These are phyloP conservation scores for Moniliella sp. DNA, from an alignment of 1,284 basidiomycete genomes.

Conservation along the genomic window DNA sequence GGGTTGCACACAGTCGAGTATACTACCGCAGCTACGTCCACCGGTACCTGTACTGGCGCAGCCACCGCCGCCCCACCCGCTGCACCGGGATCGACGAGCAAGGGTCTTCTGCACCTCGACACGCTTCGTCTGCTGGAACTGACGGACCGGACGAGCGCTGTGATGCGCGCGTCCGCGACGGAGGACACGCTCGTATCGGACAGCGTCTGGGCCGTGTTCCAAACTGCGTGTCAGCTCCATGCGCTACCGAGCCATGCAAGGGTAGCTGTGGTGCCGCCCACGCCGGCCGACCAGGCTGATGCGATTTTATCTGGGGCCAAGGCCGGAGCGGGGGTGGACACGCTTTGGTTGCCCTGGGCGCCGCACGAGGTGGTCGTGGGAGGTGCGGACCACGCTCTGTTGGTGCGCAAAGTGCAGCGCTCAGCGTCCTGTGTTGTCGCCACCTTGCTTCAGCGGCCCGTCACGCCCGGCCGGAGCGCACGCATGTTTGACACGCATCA, in stretches of 20 bases:
- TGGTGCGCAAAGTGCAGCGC: conserved; percentile 57
- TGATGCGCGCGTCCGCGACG: conserved; percentile 55
- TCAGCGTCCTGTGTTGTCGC: conserved; percentile 42
- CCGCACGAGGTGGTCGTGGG: conserved; percentile 39
- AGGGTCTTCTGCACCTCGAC: conserved; percentile 12
- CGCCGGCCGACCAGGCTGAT: conserved; percentile 2
- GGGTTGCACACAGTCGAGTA: too few relatives aligned
- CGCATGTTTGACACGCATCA: conserved; percentile 49
- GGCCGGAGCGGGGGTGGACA: conserved; percentile 13
- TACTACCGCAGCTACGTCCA: neutral
- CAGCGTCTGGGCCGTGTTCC: conserved; percentile 56
- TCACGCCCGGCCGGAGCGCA: conserved; percentile 8
- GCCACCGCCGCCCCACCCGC: conserved; percentile 3
- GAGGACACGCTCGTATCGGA: conserved; percentile 50
- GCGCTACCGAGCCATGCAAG: conserved; percentile 44
- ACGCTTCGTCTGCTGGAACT: conserved; percentile 41
- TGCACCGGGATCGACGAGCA: conserved; percentile 4
- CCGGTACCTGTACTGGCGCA: too few relatives aligned
- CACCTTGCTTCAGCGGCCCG: conserved; percentile 51
- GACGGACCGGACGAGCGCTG: conserved; percentile 61
- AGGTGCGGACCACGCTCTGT: conserved; percentile 37
- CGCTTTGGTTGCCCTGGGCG: conserved; percentile 43
- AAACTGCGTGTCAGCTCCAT: conserved; percentile 56
- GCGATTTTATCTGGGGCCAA: conserved; percentile 7
- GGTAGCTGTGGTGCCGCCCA: conserved; percentile 47